Percentiles rank a stretch among this genome's conserved stretches.
Evolutionary conservation across 306 rosid genomes (phyloP).

Genomic region (Trifolium dubium): DNA sequence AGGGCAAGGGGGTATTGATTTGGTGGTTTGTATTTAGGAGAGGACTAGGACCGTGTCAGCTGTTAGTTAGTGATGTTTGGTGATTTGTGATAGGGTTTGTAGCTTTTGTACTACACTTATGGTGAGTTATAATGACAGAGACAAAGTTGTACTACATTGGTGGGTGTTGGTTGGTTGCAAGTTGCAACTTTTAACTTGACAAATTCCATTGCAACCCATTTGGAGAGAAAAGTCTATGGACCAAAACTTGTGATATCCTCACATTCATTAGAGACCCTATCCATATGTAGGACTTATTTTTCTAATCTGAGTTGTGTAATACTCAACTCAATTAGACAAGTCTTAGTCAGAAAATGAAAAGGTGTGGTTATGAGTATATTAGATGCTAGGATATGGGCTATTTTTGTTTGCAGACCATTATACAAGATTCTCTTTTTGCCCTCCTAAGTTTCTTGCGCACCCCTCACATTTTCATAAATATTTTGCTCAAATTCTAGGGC

Average conservation of each 20-base stretch:
- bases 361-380: too few relatives aligned
- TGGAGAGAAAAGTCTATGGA: constrained; percentile 32
- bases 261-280: not conserved
- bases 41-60: constrained; percentile 1
- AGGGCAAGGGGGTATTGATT: not conserved
- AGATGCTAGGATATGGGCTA: too few relatives aligned
- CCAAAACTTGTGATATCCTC: not conserved
- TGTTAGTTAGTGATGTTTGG: not conserved
- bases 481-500: too few relatives aligned
- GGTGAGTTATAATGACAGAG: not conserved
- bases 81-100: not conserved
- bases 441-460: too few relatives aligned
- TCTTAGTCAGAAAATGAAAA: too few relatives aligned
- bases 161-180: not conserved
- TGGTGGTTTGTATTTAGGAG: not conserved
- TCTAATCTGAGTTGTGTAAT: too few relatives aligned
- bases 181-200: not conserved
- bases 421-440: too few relatives aligned
- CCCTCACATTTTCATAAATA: too few relatives aligned
- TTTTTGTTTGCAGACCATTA: too few relatives aligned
- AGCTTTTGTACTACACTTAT: constrained; percentile 37
- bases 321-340: too few relatives aligned
- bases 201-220: not conserved
- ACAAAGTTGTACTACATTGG: constrained; percentile 16
- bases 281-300: not conserved